A percentile compares a stretch with the other conserved stretches of the same genome.
Evolutionary conservation across 257 asterid genomes (phyloP).

Genomic region (Solanum pimpinellifolium): DNA sequence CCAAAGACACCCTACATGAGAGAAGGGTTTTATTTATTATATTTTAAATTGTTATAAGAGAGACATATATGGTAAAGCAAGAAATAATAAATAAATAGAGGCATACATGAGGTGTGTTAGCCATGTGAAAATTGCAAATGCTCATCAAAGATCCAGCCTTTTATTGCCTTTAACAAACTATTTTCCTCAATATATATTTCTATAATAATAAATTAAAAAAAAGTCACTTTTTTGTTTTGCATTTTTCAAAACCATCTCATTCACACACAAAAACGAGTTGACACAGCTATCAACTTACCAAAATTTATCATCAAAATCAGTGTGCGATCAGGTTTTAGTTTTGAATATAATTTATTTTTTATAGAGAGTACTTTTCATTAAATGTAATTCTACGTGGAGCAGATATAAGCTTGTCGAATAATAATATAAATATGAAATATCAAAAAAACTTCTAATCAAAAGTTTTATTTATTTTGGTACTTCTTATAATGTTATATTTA

Average conservation of each 20-base stretch:
- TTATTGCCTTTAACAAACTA: background rate
- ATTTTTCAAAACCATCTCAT: background rate
- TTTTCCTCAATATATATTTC: background rate
- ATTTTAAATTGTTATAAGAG: background rate
- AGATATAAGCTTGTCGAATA: no score
- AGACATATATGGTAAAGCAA: background rate
- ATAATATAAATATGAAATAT: no score
- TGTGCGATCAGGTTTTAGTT: accelerated
- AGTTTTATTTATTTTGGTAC: no score
- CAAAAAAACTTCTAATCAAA: accelerated
- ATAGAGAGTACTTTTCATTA: accelerated
- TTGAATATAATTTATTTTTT: no score
- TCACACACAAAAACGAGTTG: background rate
- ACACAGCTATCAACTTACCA: background rate
- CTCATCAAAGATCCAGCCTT: background rate
- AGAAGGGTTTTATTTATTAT: background rate
- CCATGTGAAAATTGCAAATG: background rate
- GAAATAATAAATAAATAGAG: background rate
- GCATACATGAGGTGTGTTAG: background rate
- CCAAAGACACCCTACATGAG: background rate
- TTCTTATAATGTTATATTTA: no score
- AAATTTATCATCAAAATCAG: no score
- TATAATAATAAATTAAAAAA: background rate
- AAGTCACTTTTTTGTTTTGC: background rate
- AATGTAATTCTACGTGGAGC: background rate